Evolutionary conservation across 495 filamentous ascomycete genomes (phyloP), one percentile per base, ranked within the genome.

Genomic region (Neurospora intermedia): DNA sequence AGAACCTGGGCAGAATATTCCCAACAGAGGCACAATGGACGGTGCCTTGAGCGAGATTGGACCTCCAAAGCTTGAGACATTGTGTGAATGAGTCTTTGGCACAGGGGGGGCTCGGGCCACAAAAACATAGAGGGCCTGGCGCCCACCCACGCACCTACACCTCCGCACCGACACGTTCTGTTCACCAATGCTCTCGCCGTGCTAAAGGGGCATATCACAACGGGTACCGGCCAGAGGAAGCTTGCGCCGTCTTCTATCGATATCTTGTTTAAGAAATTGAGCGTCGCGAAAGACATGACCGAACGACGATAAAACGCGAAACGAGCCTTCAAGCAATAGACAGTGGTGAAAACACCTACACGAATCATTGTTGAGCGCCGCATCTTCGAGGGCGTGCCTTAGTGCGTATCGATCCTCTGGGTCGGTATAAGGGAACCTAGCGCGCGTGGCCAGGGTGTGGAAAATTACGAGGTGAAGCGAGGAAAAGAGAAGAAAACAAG

Each of bases 1-100:
- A 77, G 73, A 75, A 77, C 74, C 74, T 70, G 74, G 42, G 74
- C 74, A 77, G 45, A 20, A 72, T 74, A 38, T 54, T 74, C 72
- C 35, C 43, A 70, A 71, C 23, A 46, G 62, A 70, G 48, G 70
- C 46, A 66, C 42, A 40, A 70, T 69, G 70, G 71, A 69, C 46
- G 70, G 41, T 74, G 48, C 72, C 71, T 18, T 70, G 70, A 70
- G 71, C 73, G 43, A 72, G 71, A 74, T 74, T 74, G 11, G 39
- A 70, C 27, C 27, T 69, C 27, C 71, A 54, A 38, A 27, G 72
- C 71, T 74, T 77, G 75, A 79, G 75, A 78, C 75, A 75, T 73
- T 75, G 8, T 73, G 59, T 72, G 23, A 43, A 45, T 71, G 43
- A 43, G 31, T 72, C 46, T 74, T 39, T 20, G 10, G 42, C 39